These are phyloP conservation scores for Trichosanthes truncata DNA, from an alignment of 306 rosid genomes.

Conservation along the genomic window DNA sequence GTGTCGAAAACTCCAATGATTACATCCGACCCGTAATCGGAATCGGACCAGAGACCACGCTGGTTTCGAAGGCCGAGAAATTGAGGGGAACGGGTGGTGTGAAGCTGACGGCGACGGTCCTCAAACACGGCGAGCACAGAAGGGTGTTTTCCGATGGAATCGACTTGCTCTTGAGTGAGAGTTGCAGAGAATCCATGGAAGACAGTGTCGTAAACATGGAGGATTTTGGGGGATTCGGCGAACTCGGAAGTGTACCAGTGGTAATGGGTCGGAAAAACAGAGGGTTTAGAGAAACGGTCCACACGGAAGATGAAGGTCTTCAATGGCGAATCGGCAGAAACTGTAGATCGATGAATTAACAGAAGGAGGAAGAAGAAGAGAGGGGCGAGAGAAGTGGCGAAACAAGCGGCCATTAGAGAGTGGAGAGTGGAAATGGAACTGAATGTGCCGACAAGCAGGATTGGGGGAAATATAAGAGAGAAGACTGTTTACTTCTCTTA, in stretches of 20 bases:
- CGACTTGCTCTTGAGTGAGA: constrained; percentile 30
- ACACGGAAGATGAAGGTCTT: constrained; percentile 67
- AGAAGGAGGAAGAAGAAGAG: constrained; percentile 13
- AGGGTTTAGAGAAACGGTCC: constrained; percentile 50
- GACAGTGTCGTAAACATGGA: constrained; percentile 61
- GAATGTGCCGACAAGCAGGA: background rate
- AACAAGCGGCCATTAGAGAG: constrained; percentile 21
- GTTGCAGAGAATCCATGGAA: constrained; percentile 90
- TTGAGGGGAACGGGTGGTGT: constrained; percentile 95
- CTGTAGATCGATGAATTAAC: constrained; percentile 2
- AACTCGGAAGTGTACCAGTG: constrained; percentile 79
- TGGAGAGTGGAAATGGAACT: constrained; percentile 1
- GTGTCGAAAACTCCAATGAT: constrained; percentile 78
- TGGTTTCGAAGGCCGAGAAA: constrained; percentile 86
- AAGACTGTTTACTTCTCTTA: background rate
- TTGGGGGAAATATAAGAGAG: constrained; percentile 14
- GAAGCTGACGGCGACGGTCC: constrained; percentile 67
- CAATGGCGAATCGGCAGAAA: constrained; percentile 6
- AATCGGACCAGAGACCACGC: constrained; percentile 84
- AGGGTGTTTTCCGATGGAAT: constrained; percentile 31
- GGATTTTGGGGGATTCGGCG: constrained; percentile 41
- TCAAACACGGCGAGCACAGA: constrained; percentile 62
- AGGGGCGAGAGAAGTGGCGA: background rate
- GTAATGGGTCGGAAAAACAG: constrained; percentile 61
- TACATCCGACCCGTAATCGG: constrained; percentile 85